These are phyloP conservation scores for Starmerella sp. DNA, from an alignment of 805 yeast genomes.

Conservation along the genomic window DNA sequence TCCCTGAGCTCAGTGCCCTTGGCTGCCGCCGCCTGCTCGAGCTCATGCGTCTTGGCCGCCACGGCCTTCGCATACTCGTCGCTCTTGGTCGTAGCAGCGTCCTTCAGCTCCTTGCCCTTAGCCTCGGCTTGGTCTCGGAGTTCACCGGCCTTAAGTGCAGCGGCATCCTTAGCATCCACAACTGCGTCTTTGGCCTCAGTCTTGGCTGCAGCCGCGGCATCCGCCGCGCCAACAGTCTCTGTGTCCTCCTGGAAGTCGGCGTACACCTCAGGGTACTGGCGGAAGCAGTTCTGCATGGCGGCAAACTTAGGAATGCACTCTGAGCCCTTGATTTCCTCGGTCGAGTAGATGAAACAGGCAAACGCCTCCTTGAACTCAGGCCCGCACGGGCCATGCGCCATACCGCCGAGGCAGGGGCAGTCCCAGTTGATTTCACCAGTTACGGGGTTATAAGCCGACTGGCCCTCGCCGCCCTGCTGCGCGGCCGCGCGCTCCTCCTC, in stretches of 20 bases:
- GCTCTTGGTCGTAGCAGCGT: neutral
- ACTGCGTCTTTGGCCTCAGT: neutral
- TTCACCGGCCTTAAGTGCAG: neutral
- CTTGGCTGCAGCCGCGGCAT: neutral
- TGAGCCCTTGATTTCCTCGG: slow-evolving; percentile 89
- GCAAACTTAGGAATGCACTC: slow-evolving; percentile 88
- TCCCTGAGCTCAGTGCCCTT: neutral
- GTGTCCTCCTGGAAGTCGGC: slow-evolving; percentile 72
- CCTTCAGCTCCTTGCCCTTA: neutral
- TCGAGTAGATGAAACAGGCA: slow-evolving; percentile 87
- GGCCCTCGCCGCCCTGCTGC: neutral
- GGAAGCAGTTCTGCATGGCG: slow-evolving; percentile 89
- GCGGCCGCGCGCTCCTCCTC: neutral
- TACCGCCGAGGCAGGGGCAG: slow-evolving; percentile 98
- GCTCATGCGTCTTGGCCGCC: neutral
- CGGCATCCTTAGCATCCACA: slow-evolving; percentile 1
- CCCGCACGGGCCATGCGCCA: slow-evolving; percentile 99
- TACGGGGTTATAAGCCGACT: slow-evolving; percentile 66
- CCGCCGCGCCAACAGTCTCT: slow-evolving; percentile 10
- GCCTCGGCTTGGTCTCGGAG: neutral
- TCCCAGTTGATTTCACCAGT: slow-evolving; percentile 99
- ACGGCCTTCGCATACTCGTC: neutral
- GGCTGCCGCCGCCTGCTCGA: neutral
- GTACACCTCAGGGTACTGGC: slow-evolving; percentile 83
- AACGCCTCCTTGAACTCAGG: slow-evolving; percentile 90